Evolutionary conservation across 2,329 filamentous ascomycete genomes (phyloP), one percentile per base, ranked within the genome.

Genomic region (Diplodia scrobiculata): DNA sequence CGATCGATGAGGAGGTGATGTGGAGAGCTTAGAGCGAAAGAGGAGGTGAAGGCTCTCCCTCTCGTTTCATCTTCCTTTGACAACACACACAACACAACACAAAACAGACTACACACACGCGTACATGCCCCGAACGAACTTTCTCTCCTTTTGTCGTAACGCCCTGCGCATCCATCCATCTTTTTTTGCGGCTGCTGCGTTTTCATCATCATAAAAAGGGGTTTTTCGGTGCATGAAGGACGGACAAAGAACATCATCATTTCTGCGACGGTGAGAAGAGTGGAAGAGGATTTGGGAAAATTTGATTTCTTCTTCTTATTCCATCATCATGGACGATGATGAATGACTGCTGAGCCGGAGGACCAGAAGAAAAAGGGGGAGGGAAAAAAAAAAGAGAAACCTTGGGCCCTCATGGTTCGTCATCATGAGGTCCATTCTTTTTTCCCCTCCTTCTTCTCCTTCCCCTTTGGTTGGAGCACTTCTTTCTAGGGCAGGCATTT

Each of bases 1-100:
- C 76, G 1, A 74, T 78, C 67, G 77, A 77, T 19, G 77, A 79
- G 68, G 77, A 79, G 67, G 73, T 70, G 53, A 53, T 73, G 45
- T 78, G 77, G 77, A 66, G 70, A 50, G 70, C 68, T 14, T 69
- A 48, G 34, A 41, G 10, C 9, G 52, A 25, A 25, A 25, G 25
- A 25, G 25, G 25, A 25, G 25, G 2, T 25, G 25, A 25, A 25
- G 3, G 25, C 25, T 25, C 25, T 25, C 25, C 25, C 25, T 25
- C 25, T 25, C 25, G 25, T 25, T 25, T 25, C 25, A 25, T 25
- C 25, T 25, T 25, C 1, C 1, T 1, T 25, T 25, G 25, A 32
- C 29, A 32, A 32, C 29, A 32, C 29, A 32, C 29, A 32, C 29
- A 32, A 32, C 29, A 32, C 29, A 32, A 32, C 29, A 32, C 29